Base-by-base conservation (phyloP, 495 filamentous ascomycete species). In the Trypethelium eluteriae region DNA sequence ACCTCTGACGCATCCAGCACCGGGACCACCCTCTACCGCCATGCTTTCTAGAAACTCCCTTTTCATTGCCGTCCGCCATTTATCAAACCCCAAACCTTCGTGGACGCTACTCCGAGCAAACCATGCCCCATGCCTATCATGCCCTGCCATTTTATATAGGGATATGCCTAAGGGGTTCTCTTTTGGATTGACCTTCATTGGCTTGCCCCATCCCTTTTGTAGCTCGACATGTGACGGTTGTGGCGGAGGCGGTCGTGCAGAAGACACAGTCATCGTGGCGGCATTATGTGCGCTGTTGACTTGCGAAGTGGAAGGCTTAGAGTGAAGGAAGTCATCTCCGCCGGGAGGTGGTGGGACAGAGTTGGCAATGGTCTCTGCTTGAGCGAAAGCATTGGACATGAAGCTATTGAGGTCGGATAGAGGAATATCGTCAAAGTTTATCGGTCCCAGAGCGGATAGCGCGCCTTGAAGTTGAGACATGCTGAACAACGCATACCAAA, bases 51-150 rank as follows among this genome's bases (percentile, higher is more conserved):
- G 80, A 72, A 90, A 89, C 76, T 88, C 86, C 47, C 76, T 76
- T 70, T 79, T 73, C 74, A 89, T 75, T 3, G 81, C 87, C 65
- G 74, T 75, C 72, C 81, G 82, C 84, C 87, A 96, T 72, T 84
- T 88, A 12, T 79, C 76, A 73, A 95, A 98, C 0, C 84, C 78
- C 32, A 94, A 72, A 0, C 87, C 86, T 69, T 87, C 84, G 67
- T 97, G 92, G 16, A 97, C 81, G 70, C 90, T 96, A 38, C 91
- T 81, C 65, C 94, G 77, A 10, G 89, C 91, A 76, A 97, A 98
- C 93, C 93, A 98, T 2, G 85, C 81, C 0, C 93, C 94, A 61
- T 87, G 87, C 2, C 92, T 88, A 72, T 97, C 94, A 65, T 87
- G 85, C 0, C 88, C 85, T 0, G 79, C 74, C 36, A 94, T 79